phyloP scores from a whole-genome alignment of 176 grass and related monocot species.

The Zea luxurians region DNA sequence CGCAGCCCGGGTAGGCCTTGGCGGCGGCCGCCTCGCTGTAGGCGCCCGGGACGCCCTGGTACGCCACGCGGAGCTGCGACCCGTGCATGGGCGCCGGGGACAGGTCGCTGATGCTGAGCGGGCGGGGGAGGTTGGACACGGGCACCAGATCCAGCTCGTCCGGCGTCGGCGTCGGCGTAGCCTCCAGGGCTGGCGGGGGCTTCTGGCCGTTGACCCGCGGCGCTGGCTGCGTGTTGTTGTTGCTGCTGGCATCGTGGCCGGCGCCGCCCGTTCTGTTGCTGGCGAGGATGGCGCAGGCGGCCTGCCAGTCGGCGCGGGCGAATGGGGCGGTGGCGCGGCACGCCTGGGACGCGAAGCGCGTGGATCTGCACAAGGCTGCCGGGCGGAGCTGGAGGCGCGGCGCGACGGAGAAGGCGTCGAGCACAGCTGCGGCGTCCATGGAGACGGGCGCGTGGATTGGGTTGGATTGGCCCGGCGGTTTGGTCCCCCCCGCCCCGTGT shows the following conservation, averaged over 20 bases:
- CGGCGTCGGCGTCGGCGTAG: neutral
- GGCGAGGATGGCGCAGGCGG: slow-evolving; percentile 65
- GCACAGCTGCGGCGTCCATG: slow-evolving; percentile 37
- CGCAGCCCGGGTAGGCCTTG: slow-evolving; percentile 77
- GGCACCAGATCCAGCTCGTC: slow-evolving; percentile 53
- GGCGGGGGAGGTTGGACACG: slow-evolving; percentile 54
- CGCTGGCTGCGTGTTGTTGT: neutral
- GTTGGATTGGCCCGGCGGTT: neutral
- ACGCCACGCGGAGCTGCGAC: slow-evolving; percentile 66
- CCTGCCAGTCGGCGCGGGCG: slow-evolving; percentile 63
- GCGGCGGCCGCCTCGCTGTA: slow-evolving; percentile 72
- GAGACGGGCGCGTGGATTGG: neutral
- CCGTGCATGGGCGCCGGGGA: slow-evolving; percentile 77
- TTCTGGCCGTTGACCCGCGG: slow-evolving; percentile 20
- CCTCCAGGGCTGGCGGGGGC: neutral
- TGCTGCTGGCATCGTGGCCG: neutral
- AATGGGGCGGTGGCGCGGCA: slow-evolving; percentile 7
- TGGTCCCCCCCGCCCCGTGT: neutral
- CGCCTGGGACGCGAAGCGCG: neutral
- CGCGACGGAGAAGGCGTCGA: neutral
- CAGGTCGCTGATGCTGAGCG: slow-evolving; percentile 78
- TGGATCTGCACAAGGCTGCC: slow-evolving; percentile 33
- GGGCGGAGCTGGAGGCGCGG: slow-evolving; percentile 1
- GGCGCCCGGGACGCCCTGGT: slow-evolving; percentile 74
- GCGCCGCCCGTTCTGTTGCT: slow-evolving; percentile 27